Evolutionary conservation across 2,329 filamentous ascomycete genomes (phyloP).

Genomic region (Teratosphaeria destructans): DNA sequence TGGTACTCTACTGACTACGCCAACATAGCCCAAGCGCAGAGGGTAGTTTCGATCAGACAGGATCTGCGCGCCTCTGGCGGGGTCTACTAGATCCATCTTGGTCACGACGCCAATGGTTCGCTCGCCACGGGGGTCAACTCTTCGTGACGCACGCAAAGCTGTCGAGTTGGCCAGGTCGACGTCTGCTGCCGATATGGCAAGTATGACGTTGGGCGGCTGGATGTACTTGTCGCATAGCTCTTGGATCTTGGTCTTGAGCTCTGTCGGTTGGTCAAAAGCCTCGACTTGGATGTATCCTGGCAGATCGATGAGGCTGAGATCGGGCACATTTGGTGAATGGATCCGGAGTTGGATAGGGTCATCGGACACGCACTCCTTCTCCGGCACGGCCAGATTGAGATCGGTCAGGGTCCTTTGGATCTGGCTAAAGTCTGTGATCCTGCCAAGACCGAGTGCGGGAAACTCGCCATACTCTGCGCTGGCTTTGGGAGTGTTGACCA

Average conservation of each 20-base stretch:
- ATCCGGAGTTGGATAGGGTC: constrained; percentile 94
- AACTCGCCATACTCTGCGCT: constrained; percentile 92
- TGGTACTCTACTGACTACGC: constrained; percentile 80
- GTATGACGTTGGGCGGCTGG: constrained; percentile 85
- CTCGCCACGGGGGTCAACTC: constrained; percentile 89
- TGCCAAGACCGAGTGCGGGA: constrained; percentile 77
- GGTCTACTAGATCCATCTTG: constrained; percentile 95
- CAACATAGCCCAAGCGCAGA: constrained; percentile 87
- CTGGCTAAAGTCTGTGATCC: constrained; percentile 80
- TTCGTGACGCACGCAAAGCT: constrained; percentile 74
- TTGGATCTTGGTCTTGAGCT: constrained; percentile 90
- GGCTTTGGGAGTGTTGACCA: constrained; percentile 86
- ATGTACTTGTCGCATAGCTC: constrained; percentile 99
- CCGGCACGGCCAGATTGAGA: constrained; percentile 84
- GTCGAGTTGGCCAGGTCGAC: constrained; percentile 96
- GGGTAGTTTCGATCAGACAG: constrained; percentile 87
- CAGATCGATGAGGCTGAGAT: constrained; percentile 89
- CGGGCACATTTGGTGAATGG: constrained; percentile 89
- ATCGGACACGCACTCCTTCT: constrained; percentile 84
- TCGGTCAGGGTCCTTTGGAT: constrained; percentile 93
- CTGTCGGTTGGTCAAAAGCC: constrained; percentile 76
- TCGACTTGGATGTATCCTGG: constrained; percentile 96
- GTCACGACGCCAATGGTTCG: constrained; percentile 97
- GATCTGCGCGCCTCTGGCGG: constrained; percentile 65
- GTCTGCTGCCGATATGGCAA: constrained; percentile 94